A percentile compares a stretch with the other conserved stretches of the same genome.
Evolutionary conservation across 805 yeast species (phyloP).

Genomic region (Yamadazyma takamatsuzukensis): DNA sequence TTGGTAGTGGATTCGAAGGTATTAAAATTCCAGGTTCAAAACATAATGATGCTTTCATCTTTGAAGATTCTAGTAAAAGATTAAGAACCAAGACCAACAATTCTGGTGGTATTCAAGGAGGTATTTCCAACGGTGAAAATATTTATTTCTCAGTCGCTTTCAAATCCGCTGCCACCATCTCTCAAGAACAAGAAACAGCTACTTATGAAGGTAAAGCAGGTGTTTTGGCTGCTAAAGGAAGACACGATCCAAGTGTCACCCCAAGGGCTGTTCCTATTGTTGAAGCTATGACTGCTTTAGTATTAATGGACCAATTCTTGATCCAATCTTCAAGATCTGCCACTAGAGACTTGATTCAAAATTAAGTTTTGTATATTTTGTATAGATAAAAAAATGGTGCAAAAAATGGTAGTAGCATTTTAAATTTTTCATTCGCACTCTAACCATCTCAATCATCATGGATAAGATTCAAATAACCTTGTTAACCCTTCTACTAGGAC

Average conservation of each 20-base stretch:
- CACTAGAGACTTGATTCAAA: conserved; percentile 9
- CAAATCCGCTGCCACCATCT: conserved; percentile 97
- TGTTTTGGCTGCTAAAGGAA: conserved; percentile 89
- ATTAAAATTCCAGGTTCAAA: conserved; percentile 85
- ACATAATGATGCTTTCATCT: conserved; percentile 86
- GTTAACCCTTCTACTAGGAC: conserved; percentile 23
- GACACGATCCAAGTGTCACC: conserved; percentile 98
- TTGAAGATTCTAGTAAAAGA: conserved; percentile 54
- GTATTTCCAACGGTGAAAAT: conserved; percentile 93
- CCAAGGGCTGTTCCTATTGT: conserved; percentile 99
- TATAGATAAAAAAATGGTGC: too few species aligned
- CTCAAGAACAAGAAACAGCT: conserved; percentile 86
- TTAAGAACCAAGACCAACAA: conserved; percentile 86
- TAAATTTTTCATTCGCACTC: neutral
- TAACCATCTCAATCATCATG: conserved; percentile 16
- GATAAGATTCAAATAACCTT: conserved; percentile 24
- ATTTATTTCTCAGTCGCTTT: conserved; percentile 94
- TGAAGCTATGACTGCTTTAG: conserved; percentile 97
- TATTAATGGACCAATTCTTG: conserved; percentile 78
- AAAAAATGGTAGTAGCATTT: too few species aligned
- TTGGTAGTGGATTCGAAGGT: conserved; percentile 95
- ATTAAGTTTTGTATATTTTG: too few species aligned
- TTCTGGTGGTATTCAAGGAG: conserved; percentile 98
- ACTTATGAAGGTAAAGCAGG: conserved; percentile 88
- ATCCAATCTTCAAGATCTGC: conserved; percentile 80